Evolutionary conservation across 768 basidiomycete genomes (phyloP).

Genomic region (Xerocomellus intermedius): DNA sequence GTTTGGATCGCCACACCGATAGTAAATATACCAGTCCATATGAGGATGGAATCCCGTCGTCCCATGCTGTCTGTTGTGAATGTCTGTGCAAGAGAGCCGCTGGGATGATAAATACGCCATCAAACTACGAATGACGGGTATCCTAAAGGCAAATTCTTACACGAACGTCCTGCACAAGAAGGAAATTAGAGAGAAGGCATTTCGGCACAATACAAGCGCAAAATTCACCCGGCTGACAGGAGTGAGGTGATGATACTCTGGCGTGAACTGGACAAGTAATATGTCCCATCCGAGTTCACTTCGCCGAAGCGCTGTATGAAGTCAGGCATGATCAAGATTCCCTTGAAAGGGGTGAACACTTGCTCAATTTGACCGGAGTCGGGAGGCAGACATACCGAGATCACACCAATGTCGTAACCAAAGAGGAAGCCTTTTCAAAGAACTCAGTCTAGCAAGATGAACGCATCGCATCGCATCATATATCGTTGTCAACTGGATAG

Average conservation of each 20-base stretch:
- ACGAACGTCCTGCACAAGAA: conserved; percentile 9
- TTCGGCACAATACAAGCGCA: background rate
- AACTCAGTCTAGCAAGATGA: conserved; percentile 2
- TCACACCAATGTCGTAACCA: conserved; percentile 16
- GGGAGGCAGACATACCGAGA: conserved; percentile 6
- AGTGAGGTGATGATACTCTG: conserved; percentile 19
- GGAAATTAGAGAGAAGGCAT: background rate
- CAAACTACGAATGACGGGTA: background rate
- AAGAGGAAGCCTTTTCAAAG: conserved; percentile 12
- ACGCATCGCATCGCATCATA: background rate
- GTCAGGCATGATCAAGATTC: conserved; percentile 17
- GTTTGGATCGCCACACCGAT: conserved; percentile 14
- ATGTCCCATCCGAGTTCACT: conserved; percentile 5
- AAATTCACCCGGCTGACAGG: conserved; percentile 12
- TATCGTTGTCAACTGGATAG: background rate
- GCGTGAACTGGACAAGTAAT: conserved; percentile 16
- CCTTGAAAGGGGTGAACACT: background rate
- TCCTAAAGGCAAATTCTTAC: background rate
- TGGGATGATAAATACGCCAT: conserved; percentile 10
- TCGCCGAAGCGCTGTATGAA: conserved; percentile 14
- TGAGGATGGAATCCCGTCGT: conserved; percentile 12
- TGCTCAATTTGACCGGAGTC: background rate
- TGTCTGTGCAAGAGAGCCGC: conserved; percentile 65
- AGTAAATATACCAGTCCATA: conserved; percentile 16
- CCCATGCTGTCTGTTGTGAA: conserved; percentile 19